Evolutionary conservation across 257 asterid genomes (phyloP).

Genomic region (Solanum infundibuliforme): DNA sequence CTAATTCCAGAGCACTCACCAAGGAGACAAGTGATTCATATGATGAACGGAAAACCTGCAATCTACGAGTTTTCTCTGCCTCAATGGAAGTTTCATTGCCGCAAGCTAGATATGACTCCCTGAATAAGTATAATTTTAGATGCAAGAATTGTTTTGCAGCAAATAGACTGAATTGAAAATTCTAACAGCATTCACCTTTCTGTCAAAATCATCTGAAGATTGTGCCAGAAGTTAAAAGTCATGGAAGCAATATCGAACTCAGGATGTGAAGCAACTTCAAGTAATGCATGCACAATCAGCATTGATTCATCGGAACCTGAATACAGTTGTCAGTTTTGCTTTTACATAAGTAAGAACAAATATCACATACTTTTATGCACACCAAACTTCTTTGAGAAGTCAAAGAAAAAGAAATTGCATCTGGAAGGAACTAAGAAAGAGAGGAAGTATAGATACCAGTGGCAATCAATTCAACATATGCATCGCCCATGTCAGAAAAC

Average conservation of each 20-base stretch:
- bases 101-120: constrained; percentile 51
- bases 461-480: constrained; percentile 94
- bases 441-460: constrained; percentile 46
- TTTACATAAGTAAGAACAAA: background rate
- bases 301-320: constrained; percentile 98
- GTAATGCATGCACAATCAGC: constrained; percentile 84
- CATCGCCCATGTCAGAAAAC: constrained; percentile 97
- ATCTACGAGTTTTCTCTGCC: constrained; percentile 55
- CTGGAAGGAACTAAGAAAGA: background rate
- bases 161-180: background rate
- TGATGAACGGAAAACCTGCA: constrained; percentile 68
- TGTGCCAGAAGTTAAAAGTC: constrained; percentile 99
- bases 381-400: background rate
- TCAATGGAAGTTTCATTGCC: constrained; percentile 55
- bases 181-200: constrained; percentile 48
- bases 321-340: constrained; percentile 8
- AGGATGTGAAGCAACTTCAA: constrained; percentile 95
- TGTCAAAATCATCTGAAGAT: constrained; percentile 67
- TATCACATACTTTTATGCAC: background rate
- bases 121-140: constrained; percentile 26
- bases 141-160: constrained; percentile 14
- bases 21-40: constrained; percentile 81
- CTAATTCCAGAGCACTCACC: constrained; percentile 39
- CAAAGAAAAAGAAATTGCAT: background rate
- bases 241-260: constrained; percentile 97